phyloP scores from a whole-genome alignment of 202 grass and related monocot species.

The Zizania palustris region DNA sequence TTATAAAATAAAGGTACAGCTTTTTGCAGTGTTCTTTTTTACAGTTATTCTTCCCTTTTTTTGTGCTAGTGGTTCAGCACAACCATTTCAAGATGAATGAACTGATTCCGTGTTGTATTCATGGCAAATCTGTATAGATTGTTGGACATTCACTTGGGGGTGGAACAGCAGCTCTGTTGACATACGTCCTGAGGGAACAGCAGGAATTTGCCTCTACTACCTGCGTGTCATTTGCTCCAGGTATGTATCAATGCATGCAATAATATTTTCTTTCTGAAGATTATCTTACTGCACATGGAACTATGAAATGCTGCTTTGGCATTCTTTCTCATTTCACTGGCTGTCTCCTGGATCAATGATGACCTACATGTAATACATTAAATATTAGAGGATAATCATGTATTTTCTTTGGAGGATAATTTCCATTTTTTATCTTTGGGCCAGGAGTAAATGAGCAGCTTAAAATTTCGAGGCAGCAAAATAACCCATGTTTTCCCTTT shows the following conservation, averaged over 20 bases:
- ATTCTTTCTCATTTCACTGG: conserved; percentile 10
- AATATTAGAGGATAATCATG: not conserved
- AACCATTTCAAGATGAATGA: conserved; percentile 2
- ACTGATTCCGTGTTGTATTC: conserved; percentile 19
- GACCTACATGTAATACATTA: not conserved
- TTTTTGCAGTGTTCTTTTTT: not conserved
- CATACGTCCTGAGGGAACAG: conserved; percentile 91
- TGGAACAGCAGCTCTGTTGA: conserved; percentile 90
- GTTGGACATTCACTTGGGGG: conserved; percentile 96
- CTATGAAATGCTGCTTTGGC: not conserved
- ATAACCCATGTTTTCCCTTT: not conserved
- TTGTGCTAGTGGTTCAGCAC: not conserved
- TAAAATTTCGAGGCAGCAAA: conserved; percentile 1
- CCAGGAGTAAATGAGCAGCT: not conserved
- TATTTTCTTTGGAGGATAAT: not conserved
- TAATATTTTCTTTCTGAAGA: conserved; percentile 20
- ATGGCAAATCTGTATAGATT: conserved; percentile 60
- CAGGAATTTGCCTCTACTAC: conserved; percentile 74
- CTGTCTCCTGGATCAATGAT: not conserved
- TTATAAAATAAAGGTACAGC: conserved; percentile 74
- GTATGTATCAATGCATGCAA: conserved; percentile 39
- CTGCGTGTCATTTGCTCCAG: conserved; percentile 94
- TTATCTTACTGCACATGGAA: not conserved
- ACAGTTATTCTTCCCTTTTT: not conserved
- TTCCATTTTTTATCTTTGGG: not conserved